Evolutionary conservation across 805 yeast genomes (phyloP), one percentile per base, ranked within the genome.

Genomic region (Lipomyces starkeyi): DNA sequence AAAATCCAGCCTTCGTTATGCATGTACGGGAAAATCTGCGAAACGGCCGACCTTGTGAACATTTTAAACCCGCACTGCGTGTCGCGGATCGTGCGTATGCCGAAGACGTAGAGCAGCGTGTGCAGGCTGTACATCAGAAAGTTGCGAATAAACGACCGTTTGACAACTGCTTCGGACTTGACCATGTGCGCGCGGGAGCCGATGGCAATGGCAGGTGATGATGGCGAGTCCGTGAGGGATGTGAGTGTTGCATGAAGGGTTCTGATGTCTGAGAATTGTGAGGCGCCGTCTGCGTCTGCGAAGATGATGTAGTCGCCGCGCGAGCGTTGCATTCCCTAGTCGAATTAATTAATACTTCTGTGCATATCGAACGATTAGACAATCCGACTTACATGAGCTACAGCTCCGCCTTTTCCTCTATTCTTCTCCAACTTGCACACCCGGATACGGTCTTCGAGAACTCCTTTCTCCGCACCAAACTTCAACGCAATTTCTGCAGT

Each of bases 1-100:
- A 95, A 95, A 49, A 95, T 95, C 99, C 99, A 95, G 62, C 98
- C 88, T 79, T 95, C 99, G 11, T 97, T 94, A 78, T 94, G 98
- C 90, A 95, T 86, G 72, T 85, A 88, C 1, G 98, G 97, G 78
- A 93, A 92, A 56, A 95, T 91, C 63, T 75, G 74, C 20, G 74
- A 75, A 29, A 88, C 85, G 0, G 97, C 89, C 8, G 83, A 80
- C 68, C 87, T 85, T 73, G 94, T 91, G 79, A 94, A 95, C 78
- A 95, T 80, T 79, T 95, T 95, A 81, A 95, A 95, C 1, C 99
- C 99, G 81, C 99, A 95, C 81, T 95, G 99, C 11, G 99, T 95
- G 78, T 95, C 99, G 68, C 89, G 87, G 69, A 95, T 87, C 5
- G 87, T 84, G 73, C 97, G 84, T 59, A 95, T 91, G 17, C 99